Base-by-base conservation (phyloP, 805 yeast genomes). In the Kluyveromyces aestuarii region DNA sequence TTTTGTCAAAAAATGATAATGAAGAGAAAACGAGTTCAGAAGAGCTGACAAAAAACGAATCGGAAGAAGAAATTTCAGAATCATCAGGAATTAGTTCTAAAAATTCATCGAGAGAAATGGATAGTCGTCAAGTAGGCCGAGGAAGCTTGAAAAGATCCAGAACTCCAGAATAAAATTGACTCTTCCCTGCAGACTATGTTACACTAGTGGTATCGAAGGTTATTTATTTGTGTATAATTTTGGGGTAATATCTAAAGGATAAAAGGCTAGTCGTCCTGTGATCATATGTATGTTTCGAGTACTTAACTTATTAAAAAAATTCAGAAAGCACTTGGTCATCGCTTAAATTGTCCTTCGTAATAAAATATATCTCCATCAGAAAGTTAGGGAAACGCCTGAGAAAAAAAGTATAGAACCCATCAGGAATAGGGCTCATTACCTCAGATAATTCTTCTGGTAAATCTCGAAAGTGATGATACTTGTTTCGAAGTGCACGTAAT, bases 381-480 rank as follows among this genome's bases (percentile, higher is more conserved):
- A 93, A 65, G 47, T 75, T 72, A 1, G 99, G 99, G 61, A 91
- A 93, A 60, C 80, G 76, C 27, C 64, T 59, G 41, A 80, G 79
- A 66, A 88, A 93, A 63, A 86, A 93, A 41, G 71, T 66, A 64
- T 87, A 85, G 62, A 87, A 93, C 0, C 95, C 96, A 45, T 80
- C 79, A 0, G 97, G 96, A 27, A 88, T 67, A 0, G 91, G 84
- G 17, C 87, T 83, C 79, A 93, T 84, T 45, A 77, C 73, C 14
- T 61, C 62, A 46, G 79, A 80, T 50, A 93, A 72, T 13, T 71
- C 76, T 9, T 68, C 73, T 1, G 96, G 96, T 61, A 90, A 69
- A 63, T 93, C 99, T 67, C 88, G 88, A 64, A 77, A 91, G 64
- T 93, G 99, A 64, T 93, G 98, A 60, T 87, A 84, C 65, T 93